Conservation (phyloP, 208 protist species). For the Trypanosoma congolense region DNA sequence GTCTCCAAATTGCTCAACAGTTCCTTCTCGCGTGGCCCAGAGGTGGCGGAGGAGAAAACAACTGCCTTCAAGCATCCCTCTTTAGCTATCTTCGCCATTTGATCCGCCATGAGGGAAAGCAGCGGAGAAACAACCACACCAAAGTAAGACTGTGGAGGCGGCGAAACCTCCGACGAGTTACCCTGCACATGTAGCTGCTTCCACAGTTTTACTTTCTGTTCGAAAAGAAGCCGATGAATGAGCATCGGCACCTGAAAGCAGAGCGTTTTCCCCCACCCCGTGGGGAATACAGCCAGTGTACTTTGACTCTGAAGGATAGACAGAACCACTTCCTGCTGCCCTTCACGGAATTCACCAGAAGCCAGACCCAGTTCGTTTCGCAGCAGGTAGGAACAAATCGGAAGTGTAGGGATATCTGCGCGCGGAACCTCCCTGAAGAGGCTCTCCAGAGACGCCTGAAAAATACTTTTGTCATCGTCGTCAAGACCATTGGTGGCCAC, state of each 20-base stretch:
- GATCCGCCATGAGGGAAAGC: conserved; percentile 95
- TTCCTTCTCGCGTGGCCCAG: conserved; percentile 30
- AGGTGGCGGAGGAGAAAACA: conserved; percentile 49
- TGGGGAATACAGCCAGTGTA: conserved; percentile 91
- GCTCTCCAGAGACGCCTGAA: conserved; percentile 26
- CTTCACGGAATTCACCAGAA: conserved; percentile 54
- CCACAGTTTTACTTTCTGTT: conserved; percentile 42
- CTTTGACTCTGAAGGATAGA: conserved; percentile 49
- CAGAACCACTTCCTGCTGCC: conserved; percentile 77
- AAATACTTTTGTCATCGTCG: conserved; percentile 34
- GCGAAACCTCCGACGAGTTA: neutral
- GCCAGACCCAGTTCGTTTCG: conserved; percentile 48
- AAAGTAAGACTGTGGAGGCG: conserved; percentile 27
- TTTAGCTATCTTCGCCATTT: conserved; percentile 56
- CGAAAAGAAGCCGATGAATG: conserved; percentile 64
- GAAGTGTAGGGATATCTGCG: conserved; percentile 20
- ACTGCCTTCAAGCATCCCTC: conserved; percentile 36
- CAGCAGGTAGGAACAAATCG: conserved; percentile 51
- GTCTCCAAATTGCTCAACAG: conserved; percentile 40
- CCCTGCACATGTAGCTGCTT: conserved; percentile 3
- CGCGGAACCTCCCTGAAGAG: conserved; percentile 20
- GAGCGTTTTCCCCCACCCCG: conserved; percentile 95
- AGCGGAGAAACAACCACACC: conserved; percentile 93
- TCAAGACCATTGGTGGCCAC: neutral
- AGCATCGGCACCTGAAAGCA: conserved; percentile 94